Evolutionary conservation across 108 stramenopile genomes (phyloP), one percentile per base, ranked within the genome.

Genomic region (Cyclotella baltica): DNA sequence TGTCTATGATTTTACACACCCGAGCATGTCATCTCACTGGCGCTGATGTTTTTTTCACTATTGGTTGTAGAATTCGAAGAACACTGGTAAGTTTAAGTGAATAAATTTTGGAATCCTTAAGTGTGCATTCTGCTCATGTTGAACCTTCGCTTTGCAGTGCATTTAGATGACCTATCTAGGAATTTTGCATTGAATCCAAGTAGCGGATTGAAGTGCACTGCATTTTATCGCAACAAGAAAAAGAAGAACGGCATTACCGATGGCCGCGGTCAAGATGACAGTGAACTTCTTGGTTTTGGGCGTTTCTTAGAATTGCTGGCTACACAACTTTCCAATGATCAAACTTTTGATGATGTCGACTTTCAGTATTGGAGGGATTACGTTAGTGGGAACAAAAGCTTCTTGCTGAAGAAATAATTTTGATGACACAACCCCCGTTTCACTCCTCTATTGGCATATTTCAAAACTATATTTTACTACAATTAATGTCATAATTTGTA

Each of bases 161-260:
- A 98, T 80, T 65, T 98, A 3, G 98, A 98, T 78, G 98, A 98
- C 72, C 82, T 98, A 35, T 70, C 86, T 4, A 77, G 97, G 4
- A 98, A 98, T 67, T 98, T 98, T 77, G 98, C 97, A 0, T 82
- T 98, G 68, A 98, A 98, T 80, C 81, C 88, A 36, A 66, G 64
- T 4, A 84, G 62, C 62, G 97, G 97, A 23, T 67, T 97, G 22
- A 93, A 92, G 53, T 84, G 90, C 50, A 85, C 85, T 1, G 89
- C 90, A 0, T 97, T 85, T 61, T 88, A 95, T 77, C 86, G 97
- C 0, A 91, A 92, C 70, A 86, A 86, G 67, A 89, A 85, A 65
- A 68, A 36, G 67, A 76, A 46, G 51, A 65, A 61, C 28, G 27
- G 36, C 16, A 37, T 56, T 10, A 65, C 66, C 20, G 62, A 69